Evolutionary conservation across 768 basidiomycete genomes (phyloP), one percentile per base, ranked within the genome.

Genomic region (Astraeus odoratus): DNA sequence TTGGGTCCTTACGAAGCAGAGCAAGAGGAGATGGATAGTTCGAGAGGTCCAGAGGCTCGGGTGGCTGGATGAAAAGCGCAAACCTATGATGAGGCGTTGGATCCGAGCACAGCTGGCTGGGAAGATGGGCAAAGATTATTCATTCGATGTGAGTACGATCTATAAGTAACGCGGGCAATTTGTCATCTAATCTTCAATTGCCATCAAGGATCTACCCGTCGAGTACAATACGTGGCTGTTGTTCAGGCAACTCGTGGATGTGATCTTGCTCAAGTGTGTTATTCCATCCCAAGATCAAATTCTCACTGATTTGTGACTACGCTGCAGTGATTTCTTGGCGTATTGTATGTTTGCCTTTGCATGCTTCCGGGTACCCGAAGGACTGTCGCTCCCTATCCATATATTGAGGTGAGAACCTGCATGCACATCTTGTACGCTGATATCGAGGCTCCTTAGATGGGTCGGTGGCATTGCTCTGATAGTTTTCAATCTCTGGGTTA

Each of bases 221-320:
- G 94, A 97, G 63, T 97, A 95, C 66, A 98, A 97, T 56, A 79
- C 89, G 0, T 99, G 95, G 96, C 73, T 99, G 24, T 74, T 97
- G 47, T 99, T 97, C 65, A 81, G 95, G 40, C 92, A 96, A 63
- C 70, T 81, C n/a, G 95, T 98, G 18, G 95, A 98, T 64, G 78
- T 96, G 22, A 97, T 98, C 57, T 75, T 99, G 33, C 76, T 98
- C 59, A 98, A 98, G 92, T 96, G 51, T 43, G 82, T 76, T 15
- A 16, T 22, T 8, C 18, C 10, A 29, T 18, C 44, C 30, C 7
- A 16, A 37, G 15, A 12, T 20, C 42, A 33, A 13, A 25, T 23
- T 12, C 18, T 22, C 25, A 20, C 33, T 43, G 35, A 29, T 35
- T 42, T 50, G 38, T 26, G 10, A 51, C 31, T 51, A 10, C 43